phyloP scores from a whole-genome alignment of 2,329 filamentous ascomycete genomes.

The Penicillium paneum region DNA sequence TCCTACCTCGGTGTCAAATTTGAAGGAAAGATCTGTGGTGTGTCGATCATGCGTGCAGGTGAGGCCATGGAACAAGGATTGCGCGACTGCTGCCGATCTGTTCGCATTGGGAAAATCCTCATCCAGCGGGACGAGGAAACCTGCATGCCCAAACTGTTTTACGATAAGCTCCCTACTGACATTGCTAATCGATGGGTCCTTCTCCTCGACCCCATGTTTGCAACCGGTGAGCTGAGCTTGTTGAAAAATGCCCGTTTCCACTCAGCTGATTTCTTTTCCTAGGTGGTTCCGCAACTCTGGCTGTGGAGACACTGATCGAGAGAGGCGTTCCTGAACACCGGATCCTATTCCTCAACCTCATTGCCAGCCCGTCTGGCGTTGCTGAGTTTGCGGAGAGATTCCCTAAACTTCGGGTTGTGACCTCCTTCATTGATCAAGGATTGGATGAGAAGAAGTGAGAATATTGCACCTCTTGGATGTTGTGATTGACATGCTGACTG shows the following conservation, averaged over 20 bases:
- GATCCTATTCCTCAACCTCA: constrained; percentile 94
- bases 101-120: constrained; percentile 95
- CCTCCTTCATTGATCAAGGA: constrained; percentile 94
- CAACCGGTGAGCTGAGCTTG: constrained; percentile 63
- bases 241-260: background rate
- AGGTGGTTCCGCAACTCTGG: constrained; percentile 96
- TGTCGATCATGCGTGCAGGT: constrained; percentile 96
- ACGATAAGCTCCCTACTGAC: constrained; percentile 94
- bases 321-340: constrained; percentile 91
- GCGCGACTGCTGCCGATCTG: constrained; percentile 94
- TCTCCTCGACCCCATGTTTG: constrained; percentile 97
- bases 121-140: constrained; percentile 98
- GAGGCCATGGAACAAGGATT: constrained; percentile 98
- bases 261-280: constrained; percentile 10
- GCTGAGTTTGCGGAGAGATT: constrained; percentile 85
- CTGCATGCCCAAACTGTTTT: constrained; percentile 85
- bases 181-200: constrained; percentile 91
- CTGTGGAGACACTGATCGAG: constrained; percentile 85
- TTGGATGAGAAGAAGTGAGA: constrained; percentile 94
- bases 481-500: constrained; percentile 13
- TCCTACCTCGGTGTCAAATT: constrained; percentile 90
- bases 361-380: constrained; percentile 93
- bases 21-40: constrained; percentile 96
- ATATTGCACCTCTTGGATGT: background rate
- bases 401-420: constrained; percentile 85